Conservation (phyloP, 2,329 filamentous ascomycete genomes). For the Alternaria atra region DNA sequence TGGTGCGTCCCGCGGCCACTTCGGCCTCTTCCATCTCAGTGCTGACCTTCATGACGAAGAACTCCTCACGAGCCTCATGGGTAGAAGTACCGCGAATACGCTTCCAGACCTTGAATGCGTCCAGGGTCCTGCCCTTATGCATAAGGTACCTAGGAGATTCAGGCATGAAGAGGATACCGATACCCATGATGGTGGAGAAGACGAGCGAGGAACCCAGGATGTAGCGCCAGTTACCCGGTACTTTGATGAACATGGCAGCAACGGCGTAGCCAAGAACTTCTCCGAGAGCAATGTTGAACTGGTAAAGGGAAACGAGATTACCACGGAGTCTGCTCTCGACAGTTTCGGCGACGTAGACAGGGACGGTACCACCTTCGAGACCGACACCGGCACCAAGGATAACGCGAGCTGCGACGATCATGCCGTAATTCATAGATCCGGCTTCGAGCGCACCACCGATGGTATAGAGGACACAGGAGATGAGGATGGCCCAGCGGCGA, state of each 20-base stretch:
- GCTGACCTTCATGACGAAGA: constrained; percentile 74
- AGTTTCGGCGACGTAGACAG: constrained; percentile 77
- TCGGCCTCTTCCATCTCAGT: constrained; percentile 65
- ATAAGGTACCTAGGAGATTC: constrained; percentile 75
- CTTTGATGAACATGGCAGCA: constrained; percentile 75
- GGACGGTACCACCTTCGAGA: constrained; percentile 77
- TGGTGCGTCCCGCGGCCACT: constrained; percentile 61
- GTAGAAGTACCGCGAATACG: constrained; percentile 70
- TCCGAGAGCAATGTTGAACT: constrained; percentile 78
- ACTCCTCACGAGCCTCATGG: constrained; percentile 71
- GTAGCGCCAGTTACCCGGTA: constrained; percentile 75
- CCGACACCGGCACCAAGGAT: constrained; percentile 76
- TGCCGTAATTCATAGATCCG: constrained; percentile 72
- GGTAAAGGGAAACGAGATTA: constrained; percentile 77
- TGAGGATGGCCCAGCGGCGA: constrained; percentile 72
- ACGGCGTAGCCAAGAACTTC: constrained; percentile 78
- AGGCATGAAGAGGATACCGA: constrained; percentile 75
- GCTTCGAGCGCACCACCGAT: constrained; percentile 74
- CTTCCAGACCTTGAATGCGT: constrained; percentile 75
- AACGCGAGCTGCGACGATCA: constrained; percentile 74
- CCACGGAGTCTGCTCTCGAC: constrained; percentile 73
- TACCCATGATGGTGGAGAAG: constrained; percentile 70
- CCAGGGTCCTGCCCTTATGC: constrained; percentile 69
- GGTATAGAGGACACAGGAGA: constrained; percentile 75
- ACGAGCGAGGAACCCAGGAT: constrained; percentile 77